phyloP scores from a whole-genome alignment of 331 rosid genomes.

The Cucumis variabilis region DNA sequence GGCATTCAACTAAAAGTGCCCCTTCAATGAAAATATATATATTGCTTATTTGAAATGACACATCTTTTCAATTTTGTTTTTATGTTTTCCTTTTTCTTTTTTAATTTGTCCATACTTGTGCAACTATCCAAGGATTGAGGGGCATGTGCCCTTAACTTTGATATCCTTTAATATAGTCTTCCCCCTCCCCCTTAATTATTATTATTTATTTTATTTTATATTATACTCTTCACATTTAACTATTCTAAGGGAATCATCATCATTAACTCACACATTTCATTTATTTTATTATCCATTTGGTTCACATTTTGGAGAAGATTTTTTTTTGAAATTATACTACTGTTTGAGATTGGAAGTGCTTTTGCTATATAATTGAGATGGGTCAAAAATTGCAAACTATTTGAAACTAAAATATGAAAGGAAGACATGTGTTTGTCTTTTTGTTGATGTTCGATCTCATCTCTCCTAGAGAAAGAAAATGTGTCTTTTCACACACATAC shows the following conservation, averaged over 20 bases:
- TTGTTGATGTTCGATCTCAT: constrained; percentile 20
- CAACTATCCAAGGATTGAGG: constrained; percentile 25
- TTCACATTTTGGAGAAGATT: neutral
- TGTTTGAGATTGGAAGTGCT: neutral
- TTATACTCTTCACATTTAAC: neutral
- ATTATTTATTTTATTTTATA: neutral
- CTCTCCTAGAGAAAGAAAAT: neutral
- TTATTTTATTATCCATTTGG: neutral
- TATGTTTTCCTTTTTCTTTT: constrained; percentile 1
- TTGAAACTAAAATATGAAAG: constrained; percentile 1
- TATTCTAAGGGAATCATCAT: neutral
- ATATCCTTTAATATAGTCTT: neutral
- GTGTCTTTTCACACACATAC: constrained; percentile 17
- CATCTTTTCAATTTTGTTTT: neutral
- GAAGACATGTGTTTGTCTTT: neutral
- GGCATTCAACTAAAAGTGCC: constrained; percentile 1
- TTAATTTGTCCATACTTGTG: constrained; percentile 4
- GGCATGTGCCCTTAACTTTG: constrained; percentile 20
- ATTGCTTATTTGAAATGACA: neutral
- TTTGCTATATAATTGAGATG: neutral
- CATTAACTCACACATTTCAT: neutral
- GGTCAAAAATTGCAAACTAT: neutral
- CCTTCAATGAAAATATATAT: neutral
- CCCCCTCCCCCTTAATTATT: neutral
- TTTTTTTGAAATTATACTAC: neutral